These are phyloP conservation scores for Aspergillus coremiiformis DNA, from an alignment of 495 filamentous ascomycete species.

Conservation along the genomic window DNA sequence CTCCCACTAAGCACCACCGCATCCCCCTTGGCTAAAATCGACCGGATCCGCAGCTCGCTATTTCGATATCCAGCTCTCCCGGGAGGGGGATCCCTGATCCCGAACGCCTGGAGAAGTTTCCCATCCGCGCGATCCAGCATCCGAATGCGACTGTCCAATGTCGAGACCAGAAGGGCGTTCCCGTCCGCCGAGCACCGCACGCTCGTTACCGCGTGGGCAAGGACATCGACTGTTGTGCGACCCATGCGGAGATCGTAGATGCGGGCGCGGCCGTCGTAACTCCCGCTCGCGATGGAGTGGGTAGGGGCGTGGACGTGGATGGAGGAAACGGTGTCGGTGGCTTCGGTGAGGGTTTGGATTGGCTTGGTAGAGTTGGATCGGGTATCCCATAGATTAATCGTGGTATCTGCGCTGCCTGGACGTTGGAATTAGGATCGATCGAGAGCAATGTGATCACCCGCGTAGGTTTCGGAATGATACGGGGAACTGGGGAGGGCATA, in stretches of 20 bases:
- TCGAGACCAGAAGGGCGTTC: slow-evolving; percentile 64
- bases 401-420: slow-evolving; percentile 69
- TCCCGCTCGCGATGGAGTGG: slow-evolving; percentile 50
- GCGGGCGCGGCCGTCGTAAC: slow-evolving; percentile 80
- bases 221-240: slow-evolving; percentile 60
- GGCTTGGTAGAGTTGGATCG: slow-evolving; percentile 56
- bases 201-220: slow-evolving; percentile 53
- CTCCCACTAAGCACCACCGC: slow-evolving; percentile 76
- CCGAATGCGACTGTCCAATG: slow-evolving; percentile 67
- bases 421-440: too few species aligned
- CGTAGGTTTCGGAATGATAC: too few species aligned
- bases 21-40: slow-evolving; percentile 65
- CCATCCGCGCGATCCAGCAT: slow-evolving; percentile 77
- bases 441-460: too few species aligned
- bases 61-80: slow-evolving; percentile 45
- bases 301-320: slow-evolving; percentile 44
- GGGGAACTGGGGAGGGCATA: too few species aligned
- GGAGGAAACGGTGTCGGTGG: slow-evolving; percentile 64
- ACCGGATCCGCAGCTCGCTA: slow-evolving; percentile 62
- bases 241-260: slow-evolving; percentile 87
- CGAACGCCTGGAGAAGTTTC: slow-evolving; percentile 65
- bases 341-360: slow-evolving; percentile 71
- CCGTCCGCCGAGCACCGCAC: slow-evolving; percentile 62
- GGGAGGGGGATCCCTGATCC: background rate
- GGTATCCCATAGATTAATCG: slow-evolving; percentile 79